Percentiles rank a stretch among this genome's conserved stretches.
phyloP scores from a whole-genome alignment of 768 basidiomycete species.

The Phanerochaete sordida region DNA sequence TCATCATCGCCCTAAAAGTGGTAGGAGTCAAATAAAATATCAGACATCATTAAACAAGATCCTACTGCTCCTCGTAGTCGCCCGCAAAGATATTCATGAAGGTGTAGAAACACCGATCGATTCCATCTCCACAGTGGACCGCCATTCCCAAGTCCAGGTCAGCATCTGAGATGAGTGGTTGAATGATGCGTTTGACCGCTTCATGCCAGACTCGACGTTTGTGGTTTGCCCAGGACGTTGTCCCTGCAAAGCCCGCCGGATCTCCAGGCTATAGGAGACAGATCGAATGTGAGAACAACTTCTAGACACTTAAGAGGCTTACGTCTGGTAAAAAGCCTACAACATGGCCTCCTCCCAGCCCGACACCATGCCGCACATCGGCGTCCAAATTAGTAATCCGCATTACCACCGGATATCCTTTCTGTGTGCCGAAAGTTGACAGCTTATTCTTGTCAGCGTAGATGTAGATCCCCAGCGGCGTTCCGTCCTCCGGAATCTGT shows the following conservation, averaged over 20 bases:
- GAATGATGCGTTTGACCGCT: slow-evolving; percentile 12
- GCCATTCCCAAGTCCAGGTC: slow-evolving; percentile 8
- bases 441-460: slow-evolving; percentile 22
- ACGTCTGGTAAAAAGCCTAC: slow-evolving; percentile 27
- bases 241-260: background rate
- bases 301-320: background rate
- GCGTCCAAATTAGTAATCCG: slow-evolving; percentile 14
- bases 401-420: slow-evolving; percentile 19
- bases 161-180: slow-evolving; percentile 1
- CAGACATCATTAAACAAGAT: no score
- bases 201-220: slow-evolving; percentile 23
- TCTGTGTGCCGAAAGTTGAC: slow-evolving; percentile 13
- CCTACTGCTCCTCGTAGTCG: slow-evolving; percentile 28
- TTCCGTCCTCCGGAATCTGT: background rate
- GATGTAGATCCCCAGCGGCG: background rate
- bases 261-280: no score
- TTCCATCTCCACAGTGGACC: slow-evolving; percentile 9
- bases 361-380: slow-evolving; percentile 12
- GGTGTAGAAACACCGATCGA: slow-evolving; percentile 13
- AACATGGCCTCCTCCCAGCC: slow-evolving; percentile 17
- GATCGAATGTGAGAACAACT: background rate
- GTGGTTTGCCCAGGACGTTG: slow-evolving; percentile 14
- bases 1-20: background rate
- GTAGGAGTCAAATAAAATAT: no score
- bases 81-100: slow-evolving; percentile 20